Base-by-base conservation (phyloP, 306 rosid genomes). In the Lathyrus sativus region DNA sequence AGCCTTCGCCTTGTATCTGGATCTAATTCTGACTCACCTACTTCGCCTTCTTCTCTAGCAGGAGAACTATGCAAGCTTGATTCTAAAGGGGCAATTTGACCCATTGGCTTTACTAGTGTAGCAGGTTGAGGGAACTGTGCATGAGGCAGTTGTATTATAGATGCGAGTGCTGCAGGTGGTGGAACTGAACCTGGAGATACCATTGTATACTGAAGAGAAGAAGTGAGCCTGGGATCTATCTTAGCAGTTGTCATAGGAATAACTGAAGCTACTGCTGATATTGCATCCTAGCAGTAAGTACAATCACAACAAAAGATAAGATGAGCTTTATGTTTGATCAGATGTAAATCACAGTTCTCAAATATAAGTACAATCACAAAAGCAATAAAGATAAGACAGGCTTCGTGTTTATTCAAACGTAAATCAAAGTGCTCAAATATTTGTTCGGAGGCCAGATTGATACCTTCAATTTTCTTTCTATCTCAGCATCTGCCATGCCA, bases 1-100 rank as follows among this genome's bases (percentile, higher is more conserved):
- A 95, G 97, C 82, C 99, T 95, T 14, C 99, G 88, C 81, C 99
- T 85, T 61, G 99, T 95, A 85, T 95, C 99, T 58, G 99, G 99
- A 65, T 95, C 97, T 76, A 95, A 76, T 73, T 95, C 99, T 66
- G 99, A 95, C 84, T 95, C 99, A 42, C 96, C 96, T 28, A 95
- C 99, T 81, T 95, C 99, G 12, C 99, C 99, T 82, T 95, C 99
- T 82, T 95, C 99, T 82, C 99, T 86, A 72, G 97, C 96, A 9
- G 99, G 99, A 81, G 99, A 95, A 70, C 85, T 71, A 19, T 90
- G 97, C 86, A 88, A 75, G 76, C 88, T 85, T 76, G 87, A 76
- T 77, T 93, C 99, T 28, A 77, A 46, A 72, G 89, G 67, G 73
- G 83, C 78, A 75, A 79, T 75, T 68, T 81, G 95, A 72, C 74